Evolutionary conservation across 2,329 filamentous ascomycete genomes (phyloP).

Genomic region (Calonectria naviculata): DNA sequence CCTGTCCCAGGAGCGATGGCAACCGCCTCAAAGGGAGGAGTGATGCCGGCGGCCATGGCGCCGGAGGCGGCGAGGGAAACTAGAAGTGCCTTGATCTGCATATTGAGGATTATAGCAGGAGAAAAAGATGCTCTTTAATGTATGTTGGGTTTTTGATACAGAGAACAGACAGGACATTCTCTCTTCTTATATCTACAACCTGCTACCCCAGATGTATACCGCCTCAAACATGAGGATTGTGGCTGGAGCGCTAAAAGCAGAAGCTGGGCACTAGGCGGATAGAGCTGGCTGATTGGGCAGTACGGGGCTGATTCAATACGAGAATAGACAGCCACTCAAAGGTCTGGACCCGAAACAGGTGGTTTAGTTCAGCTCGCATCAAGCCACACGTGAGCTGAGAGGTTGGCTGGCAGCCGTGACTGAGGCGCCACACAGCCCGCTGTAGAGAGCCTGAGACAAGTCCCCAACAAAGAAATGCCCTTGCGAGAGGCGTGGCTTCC

Average conservation of each 20-base stretch:
- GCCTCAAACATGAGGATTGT: too few species aligned
- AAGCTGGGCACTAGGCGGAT: neutral
- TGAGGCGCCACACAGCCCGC: neutral
- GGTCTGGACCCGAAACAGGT: neutral
- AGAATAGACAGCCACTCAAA: neutral
- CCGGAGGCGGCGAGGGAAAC: conserved; percentile 39
- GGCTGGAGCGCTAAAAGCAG: neutral
- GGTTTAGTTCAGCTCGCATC: neutral
- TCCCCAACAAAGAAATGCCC: neutral
- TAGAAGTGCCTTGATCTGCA: conserved; percentile 43
- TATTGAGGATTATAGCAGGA: conserved; percentile 9
- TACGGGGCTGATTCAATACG: neutral
- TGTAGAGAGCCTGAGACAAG: neutral
- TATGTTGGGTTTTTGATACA: neutral
- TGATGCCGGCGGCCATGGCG: conserved; percentile 39
- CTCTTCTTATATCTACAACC: neutral
- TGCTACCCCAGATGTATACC: too few species aligned
- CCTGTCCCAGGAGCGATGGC: conserved; percentile 60
- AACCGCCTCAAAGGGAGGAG: conserved; percentile 59
- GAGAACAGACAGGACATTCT: too few species aligned
- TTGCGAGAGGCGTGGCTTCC: neutral
- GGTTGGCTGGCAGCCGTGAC: neutral
- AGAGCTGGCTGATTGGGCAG: neutral
- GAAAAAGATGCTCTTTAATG: neutral
- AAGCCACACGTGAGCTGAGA: neutral